phyloP scores from a whole-genome alignment of 768 basidiomycete genomes.

The Auricularia heimuer region DNA sequence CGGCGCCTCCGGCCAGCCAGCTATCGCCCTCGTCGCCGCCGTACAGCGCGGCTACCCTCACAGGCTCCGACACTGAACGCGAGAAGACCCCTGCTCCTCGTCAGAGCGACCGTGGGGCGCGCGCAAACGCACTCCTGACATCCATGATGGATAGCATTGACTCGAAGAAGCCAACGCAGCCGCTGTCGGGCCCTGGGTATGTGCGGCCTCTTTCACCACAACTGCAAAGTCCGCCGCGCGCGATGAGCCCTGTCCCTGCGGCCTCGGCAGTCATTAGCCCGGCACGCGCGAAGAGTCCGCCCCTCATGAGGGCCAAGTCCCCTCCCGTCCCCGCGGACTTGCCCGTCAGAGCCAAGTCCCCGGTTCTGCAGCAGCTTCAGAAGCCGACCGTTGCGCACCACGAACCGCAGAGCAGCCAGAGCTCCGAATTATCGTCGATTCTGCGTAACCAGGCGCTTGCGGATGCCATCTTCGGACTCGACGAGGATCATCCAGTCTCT shows the following conservation, averaged over 20 bases:
- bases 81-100: not conserved
- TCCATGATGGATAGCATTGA: conserved; percentile 50
- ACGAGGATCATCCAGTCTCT: not conserved
- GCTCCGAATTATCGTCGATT: conserved; percentile 1
- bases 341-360: conserved; percentile 9
- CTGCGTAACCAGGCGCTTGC: conserved; percentile 62
- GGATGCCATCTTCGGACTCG: conserved; percentile 56
- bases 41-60: not conserved
- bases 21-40: not conserved
- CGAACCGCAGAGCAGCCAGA: not conserved
- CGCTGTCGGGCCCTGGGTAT: not conserved
- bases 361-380: not conserved
- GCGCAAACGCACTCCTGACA: conserved; percentile 53
- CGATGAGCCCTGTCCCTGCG: not conserved
- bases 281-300: not conserved
- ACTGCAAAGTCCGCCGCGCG: not conserved
- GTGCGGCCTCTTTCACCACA: not conserved
- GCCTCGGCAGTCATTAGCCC: not conserved
- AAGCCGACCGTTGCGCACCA: not conserved
- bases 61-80: not conserved
- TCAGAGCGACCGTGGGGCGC: not conserved
- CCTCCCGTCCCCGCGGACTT: too few relatives aligned
- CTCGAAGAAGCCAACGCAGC: not conserved
- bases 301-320: not conserved
- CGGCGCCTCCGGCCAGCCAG: not conserved